Percentiles rank a stretch among this genome's conserved stretches.
These are phyloP conservation scores for Nicotiana attenuata DNA, from an alignment of 257 asterid genomes.

Conservation along the genomic window DNA sequence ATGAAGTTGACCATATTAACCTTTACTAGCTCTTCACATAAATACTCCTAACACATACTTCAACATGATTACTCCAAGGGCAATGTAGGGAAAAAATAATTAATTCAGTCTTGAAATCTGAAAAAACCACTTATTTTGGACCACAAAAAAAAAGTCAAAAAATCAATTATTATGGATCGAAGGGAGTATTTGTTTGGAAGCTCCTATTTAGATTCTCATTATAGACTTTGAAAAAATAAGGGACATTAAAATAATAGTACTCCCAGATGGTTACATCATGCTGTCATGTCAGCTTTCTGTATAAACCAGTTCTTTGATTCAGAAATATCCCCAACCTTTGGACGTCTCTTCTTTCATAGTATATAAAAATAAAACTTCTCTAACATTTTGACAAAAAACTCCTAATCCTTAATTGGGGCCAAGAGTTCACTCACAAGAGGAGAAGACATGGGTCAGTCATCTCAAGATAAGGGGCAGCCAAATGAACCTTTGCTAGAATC, in stretches of 20 bases:
- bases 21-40: too few species aligned
- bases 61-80: too few species aligned
- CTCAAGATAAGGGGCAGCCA: not conserved
- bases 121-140: too few species aligned
- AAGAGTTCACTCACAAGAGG: too few species aligned
- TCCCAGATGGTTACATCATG: not conserved
- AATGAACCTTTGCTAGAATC: conserved; percentile 1
- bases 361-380: not conserved
- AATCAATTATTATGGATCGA: too few species aligned
- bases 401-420: too few species aligned
- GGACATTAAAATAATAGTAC: not conserved
- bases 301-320: not conserved
- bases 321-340: not conserved
- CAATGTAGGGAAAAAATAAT: too few species aligned
- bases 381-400: not conserved
- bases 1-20: too few species aligned
- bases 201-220: not conserved
- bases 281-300: not conserved
- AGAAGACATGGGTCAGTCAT: not conserved
- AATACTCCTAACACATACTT: too few species aligned
- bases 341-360: not conserved
- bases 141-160: too few species aligned
- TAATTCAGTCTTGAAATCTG: too few species aligned
- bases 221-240: not conserved
- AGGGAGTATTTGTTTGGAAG: not conserved